phyloP scores from a whole-genome alignment of 202 grass and related monocot species.

The Digitaria exilis region DNA sequence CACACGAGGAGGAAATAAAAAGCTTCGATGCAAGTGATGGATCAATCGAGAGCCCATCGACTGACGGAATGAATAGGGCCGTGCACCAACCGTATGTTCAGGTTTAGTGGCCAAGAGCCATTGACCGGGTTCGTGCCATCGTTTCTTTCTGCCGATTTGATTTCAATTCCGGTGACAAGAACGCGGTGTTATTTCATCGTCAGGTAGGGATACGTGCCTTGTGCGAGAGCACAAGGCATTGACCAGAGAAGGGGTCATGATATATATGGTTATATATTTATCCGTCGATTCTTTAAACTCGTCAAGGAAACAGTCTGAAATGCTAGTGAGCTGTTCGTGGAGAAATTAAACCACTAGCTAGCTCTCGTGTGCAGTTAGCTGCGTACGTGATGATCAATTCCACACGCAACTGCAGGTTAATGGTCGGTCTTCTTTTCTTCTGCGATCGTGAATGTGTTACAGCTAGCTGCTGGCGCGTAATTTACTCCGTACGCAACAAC shows the following conservation, averaged over 20 bases:
- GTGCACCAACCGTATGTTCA: constrained; percentile 19
- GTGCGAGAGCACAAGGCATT: background rate
- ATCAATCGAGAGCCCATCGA: background rate
- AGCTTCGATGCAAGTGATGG: background rate
- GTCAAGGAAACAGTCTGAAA: too few species aligned
- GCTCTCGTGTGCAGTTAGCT: background rate
- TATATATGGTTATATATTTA: too few species aligned
- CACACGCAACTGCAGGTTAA: background rate
- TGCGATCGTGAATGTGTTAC: background rate
- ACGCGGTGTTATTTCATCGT: background rate
- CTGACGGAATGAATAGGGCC: constrained; percentile 14
- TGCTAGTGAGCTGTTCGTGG: background rate
- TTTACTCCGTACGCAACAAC: constrained; percentile 10
- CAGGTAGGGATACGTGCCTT: background rate
- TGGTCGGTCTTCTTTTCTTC: background rate
- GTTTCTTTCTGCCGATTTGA: background rate
- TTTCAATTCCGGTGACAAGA: background rate
- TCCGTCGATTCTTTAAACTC: too few species aligned
- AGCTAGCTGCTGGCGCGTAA: background rate
- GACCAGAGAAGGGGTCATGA: background rate
- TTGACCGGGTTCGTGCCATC: background rate
- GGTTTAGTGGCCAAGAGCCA: background rate
- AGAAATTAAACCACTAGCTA: background rate
- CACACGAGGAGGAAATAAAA: background rate
- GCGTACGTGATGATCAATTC: background rate